These are phyloP conservation scores for Boechera stricta DNA, from an alignment of 345 rosid genomes.

Conservation along the genomic window DNA sequence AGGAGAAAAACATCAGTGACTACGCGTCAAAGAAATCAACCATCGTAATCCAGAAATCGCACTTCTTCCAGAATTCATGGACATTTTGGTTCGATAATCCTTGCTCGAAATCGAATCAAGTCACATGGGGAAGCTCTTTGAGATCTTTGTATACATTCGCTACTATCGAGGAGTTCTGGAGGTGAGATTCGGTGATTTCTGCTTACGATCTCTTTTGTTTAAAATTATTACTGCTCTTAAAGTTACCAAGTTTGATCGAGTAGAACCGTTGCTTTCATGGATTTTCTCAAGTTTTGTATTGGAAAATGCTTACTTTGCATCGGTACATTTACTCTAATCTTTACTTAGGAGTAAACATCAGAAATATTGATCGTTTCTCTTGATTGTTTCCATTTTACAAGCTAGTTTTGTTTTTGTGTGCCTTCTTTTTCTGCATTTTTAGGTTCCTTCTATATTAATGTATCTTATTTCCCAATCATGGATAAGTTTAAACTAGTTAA, in stretches of 20 bases:
- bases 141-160: constrained; percentile 71
- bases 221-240: not conserved
- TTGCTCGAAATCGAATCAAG: constrained; percentile 58
- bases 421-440: not conserved
- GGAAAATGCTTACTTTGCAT: not conserved
- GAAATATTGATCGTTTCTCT: constrained; percentile 5
- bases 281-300: constrained; percentile 3
- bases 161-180: constrained; percentile 81
- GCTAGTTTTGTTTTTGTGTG: constrained; percentile 2
- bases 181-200: constrained; percentile 50
- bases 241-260: not conserved
- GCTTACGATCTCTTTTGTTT: constrained; percentile 3
- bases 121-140: constrained; percentile 78
- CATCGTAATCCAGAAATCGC: constrained; percentile 41
- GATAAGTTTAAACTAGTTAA: constrained; percentile 8
- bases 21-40: constrained; percentile 37
- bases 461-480: not conserved
- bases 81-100: constrained; percentile 91
- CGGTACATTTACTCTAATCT: not conserved
- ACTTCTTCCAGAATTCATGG: constrained; percentile 79
- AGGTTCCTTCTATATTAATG: constrained; percentile 17
- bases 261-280: not conserved
- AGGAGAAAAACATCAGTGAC: constrained; percentile 55
- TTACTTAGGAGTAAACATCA: not conserved
- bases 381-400: constrained; percentile 11